Percentiles rank a stretch among this genome's conserved stretches.
Conservation (phyloP, 176 grass and related monocot species). For the Tillandsia fasciculata region DNA sequence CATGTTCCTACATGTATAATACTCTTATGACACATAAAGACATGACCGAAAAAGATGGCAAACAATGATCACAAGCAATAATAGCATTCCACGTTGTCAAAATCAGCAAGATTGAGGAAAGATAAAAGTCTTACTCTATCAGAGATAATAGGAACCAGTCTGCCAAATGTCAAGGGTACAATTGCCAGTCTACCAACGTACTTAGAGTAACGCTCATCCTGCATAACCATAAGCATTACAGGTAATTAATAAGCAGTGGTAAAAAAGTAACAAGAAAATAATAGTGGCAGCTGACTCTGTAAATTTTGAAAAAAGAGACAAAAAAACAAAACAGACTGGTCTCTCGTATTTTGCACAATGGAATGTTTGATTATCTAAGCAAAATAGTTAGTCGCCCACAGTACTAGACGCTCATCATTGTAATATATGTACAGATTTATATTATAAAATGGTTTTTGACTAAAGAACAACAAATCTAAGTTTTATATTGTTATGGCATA, state of each 20-base stretch:
- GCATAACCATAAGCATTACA: slow-evolving; percentile 18
- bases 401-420: too few species aligned
- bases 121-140: slow-evolving; percentile 51
- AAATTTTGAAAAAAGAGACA: slow-evolving; percentile 2
- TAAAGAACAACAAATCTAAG: background rate
- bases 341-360: too few species aligned
- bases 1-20: too few species aligned
- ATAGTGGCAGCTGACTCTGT: background rate
- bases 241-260: background rate
- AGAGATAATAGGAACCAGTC: slow-evolving; percentile 92
- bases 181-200: slow-evolving; percentile 76
- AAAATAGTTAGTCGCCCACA: too few species aligned
- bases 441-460: too few species aligned
- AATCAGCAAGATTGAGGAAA: slow-evolving; percentile 16
- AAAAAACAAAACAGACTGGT: too few species aligned
- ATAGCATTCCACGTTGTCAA: slow-evolving; percentile 7
- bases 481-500: too few species aligned
- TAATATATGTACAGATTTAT: too few species aligned
- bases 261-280: background rate
- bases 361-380: too few species aligned
- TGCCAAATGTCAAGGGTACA: slow-evolving; percentile 93
- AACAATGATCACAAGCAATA: background rate
- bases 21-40: too few species aligned
- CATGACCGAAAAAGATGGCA: background rate
- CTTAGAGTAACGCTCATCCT: slow-evolving; percentile 86